These are phyloP conservation scores for Silene latifolia DNA, from an alignment of 148 eudicot species.

Conservation along the genomic window DNA sequence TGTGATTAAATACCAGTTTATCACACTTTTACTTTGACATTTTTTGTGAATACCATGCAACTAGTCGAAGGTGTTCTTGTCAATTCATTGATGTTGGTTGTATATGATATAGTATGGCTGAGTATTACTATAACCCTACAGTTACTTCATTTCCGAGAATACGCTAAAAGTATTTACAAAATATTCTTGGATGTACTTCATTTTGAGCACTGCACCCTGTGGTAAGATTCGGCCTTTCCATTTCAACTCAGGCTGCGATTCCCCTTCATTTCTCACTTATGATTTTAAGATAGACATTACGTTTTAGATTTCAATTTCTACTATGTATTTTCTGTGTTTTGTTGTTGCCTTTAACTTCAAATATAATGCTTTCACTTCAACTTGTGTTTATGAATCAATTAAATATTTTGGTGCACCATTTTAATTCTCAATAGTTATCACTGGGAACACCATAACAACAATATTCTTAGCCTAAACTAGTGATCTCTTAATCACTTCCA, in stretches of 20 bases:
- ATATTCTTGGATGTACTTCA: background rate
- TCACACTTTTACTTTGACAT: constrained; percentile 13
- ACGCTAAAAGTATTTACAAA: background rate
- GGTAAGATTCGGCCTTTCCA: background rate
- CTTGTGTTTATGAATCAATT: background rate
- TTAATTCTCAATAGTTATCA: background rate
- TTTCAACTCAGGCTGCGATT: background rate
- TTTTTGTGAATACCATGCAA: constrained; percentile 66
- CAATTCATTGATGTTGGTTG: background rate
- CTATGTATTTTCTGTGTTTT: background rate
- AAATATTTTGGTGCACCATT: background rate
- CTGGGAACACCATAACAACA: background rate
- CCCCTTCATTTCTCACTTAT: background rate
- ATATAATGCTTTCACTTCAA: background rate
- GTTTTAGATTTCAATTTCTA: background rate
- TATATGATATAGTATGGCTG: background rate
- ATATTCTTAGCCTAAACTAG: background rate
- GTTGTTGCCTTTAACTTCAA: background rate
- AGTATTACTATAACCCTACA: background rate
- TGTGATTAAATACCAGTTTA: too few species aligned
- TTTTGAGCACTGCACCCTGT: background rate
- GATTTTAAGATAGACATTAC: background rate
- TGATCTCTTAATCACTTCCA: background rate
- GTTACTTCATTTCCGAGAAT: background rate
- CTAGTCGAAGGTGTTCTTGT: constrained; percentile 52